A percentile compares a stretch with the other conserved stretches of the same genome.
These are phyloP conservation scores for Apophysomyces trapeziformis DNA, from an alignment of 371 early-diverging fungal species.

Conservation along the genomic window DNA sequence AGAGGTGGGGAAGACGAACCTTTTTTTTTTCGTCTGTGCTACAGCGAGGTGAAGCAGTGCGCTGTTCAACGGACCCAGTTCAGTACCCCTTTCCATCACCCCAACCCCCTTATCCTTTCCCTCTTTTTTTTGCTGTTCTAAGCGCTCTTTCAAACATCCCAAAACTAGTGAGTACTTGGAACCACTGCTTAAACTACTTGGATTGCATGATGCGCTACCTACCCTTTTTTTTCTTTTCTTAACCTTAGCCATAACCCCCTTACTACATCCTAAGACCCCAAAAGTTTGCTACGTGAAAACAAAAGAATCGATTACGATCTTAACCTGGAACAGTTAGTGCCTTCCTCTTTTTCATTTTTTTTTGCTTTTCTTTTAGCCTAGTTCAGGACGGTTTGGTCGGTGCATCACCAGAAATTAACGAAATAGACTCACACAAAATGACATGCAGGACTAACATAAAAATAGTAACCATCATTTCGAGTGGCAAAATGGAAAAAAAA, in stretches of 20 bases:
- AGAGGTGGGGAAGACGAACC: conserved; percentile 9
- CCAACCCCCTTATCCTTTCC: not conserved
- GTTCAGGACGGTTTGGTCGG: too few species aligned
- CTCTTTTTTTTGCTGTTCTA: too few species aligned
- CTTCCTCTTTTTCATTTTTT: too few species aligned
- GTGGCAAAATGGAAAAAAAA: not conserved
- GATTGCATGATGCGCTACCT: not conserved
- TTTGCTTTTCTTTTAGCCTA: too few species aligned
- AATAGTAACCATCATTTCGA: not conserved
- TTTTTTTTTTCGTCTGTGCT: not conserved
- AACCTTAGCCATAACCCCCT: not conserved
- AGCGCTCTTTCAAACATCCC: too few species aligned
- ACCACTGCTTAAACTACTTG: not conserved
- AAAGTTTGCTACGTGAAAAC: not conserved
- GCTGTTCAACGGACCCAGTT: conserved; percentile 7
- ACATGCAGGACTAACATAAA: not conserved
- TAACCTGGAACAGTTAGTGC: too few species aligned
- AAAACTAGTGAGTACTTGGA: too few species aligned
- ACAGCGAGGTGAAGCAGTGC: not conserved
- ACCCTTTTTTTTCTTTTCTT: not conserved
- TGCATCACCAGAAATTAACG: too few species aligned
- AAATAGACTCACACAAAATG: not conserved
- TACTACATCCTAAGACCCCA: too few species aligned
- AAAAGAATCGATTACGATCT: not conserved
- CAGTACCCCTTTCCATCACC: conserved; percentile 4